These are phyloP conservation scores for Hydrangea macrophylla DNA, from an alignment of 148 eudicot species.

Conservation along the genomic window DNA sequence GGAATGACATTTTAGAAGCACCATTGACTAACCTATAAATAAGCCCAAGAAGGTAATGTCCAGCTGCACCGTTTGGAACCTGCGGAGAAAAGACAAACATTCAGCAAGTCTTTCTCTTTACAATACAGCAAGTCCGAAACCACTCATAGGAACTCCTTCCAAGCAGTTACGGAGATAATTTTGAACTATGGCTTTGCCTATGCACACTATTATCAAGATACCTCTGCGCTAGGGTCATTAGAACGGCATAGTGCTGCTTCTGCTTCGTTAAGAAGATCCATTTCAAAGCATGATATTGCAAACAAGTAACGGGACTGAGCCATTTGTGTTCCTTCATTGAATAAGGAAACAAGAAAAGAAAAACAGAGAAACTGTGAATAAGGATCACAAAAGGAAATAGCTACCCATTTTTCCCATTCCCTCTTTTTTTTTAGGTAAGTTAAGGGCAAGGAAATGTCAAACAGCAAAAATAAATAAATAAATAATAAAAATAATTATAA, in stretches of 20 bases:
- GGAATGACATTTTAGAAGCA: background rate
- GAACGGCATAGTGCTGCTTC: slow-evolving; percentile 72
- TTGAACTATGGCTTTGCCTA: background rate
- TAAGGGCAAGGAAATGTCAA: background rate
- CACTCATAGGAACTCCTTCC: slow-evolving; percentile 4
- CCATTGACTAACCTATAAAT: slow-evolving; percentile 60
- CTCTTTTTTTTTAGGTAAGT: too few relatives aligned
- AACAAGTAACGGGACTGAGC: slow-evolving; percentile 97
- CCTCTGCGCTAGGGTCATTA: slow-evolving; percentile 82
- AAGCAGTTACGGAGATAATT: background rate
- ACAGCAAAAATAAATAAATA: slow-evolving; percentile 5
- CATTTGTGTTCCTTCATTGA: slow-evolving; percentile 70
- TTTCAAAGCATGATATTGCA: slow-evolving; percentile 87
- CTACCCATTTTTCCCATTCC: too few relatives aligned
- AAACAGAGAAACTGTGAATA: slow-evolving; percentile 1
- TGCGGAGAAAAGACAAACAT: slow-evolving; percentile 21
- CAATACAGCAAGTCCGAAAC: slow-evolving; percentile 4
- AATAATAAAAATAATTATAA: background rate
- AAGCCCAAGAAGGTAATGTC: slow-evolving; percentile 98
- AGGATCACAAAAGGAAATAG: background rate
- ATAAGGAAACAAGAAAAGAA: slow-evolving; percentile 16
- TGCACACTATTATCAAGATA: slow-evolving; percentile 18
- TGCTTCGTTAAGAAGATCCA: slow-evolving; percentile 92
- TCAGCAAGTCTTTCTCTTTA: background rate
- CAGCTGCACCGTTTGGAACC: slow-evolving; percentile 97